Percentiles rank a stretch among this genome's conserved stretches.
Evolutionary conservation across 441 rosid genomes (phyloP).

Genomic region (Hypseocharis bilobata): DNA sequence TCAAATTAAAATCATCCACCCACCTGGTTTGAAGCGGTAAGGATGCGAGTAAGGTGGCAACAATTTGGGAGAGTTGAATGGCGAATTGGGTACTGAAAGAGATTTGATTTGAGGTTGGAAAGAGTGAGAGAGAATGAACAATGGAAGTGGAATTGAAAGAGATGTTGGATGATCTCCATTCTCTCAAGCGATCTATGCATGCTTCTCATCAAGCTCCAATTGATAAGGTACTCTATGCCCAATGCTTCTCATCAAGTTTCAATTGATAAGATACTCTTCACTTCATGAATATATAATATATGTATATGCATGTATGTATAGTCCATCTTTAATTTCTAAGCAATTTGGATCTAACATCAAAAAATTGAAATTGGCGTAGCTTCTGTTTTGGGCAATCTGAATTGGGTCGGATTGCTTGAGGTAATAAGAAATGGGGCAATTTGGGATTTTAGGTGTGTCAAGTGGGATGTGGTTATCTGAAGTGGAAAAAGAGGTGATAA

Average conservation of each 20-base stretch:
- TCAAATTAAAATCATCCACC: too few species aligned
- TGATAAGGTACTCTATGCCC: constrained; percentile 44
- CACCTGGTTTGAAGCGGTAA: too few species aligned
- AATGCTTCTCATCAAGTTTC: constrained; percentile 44
- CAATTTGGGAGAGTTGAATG: too few species aligned
- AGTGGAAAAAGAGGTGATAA: neutral
- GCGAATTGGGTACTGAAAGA: too few species aligned
- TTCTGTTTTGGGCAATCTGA: neutral
- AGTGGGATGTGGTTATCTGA: too few species aligned
- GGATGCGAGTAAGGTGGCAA: too few species aligned
- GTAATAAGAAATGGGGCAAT: too few species aligned
- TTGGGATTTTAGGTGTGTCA: neutral
- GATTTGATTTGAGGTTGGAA: too few species aligned
- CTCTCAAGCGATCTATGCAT: constrained; percentile 46
- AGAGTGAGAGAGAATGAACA: neutral
- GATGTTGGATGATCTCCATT: constrained; percentile 49
- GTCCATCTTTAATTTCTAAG: neutral
- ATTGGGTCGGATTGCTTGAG: too few species aligned
- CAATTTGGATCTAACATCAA: neutral
- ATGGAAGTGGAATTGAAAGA: constrained; percentile 70
- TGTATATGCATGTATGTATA: neutral
- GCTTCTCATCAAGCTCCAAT: constrained; percentile 41
- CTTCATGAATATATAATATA: neutral
- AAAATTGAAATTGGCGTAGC: neutral
- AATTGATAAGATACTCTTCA: constrained; percentile 42